Base-by-base conservation (phyloP, 129 eudicot genomes). In the Scalesia atractyloides region DNA sequence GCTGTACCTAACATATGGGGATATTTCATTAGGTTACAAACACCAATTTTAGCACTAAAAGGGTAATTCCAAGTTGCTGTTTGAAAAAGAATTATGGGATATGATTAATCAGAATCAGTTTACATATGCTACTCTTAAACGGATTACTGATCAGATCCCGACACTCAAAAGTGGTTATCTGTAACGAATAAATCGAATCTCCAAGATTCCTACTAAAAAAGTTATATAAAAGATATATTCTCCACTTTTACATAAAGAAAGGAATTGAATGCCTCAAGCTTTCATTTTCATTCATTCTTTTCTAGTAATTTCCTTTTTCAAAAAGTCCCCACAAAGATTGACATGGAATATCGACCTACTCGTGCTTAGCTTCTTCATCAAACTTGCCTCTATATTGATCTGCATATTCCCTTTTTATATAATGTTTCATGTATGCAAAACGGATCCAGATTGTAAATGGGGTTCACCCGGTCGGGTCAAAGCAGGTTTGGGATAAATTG, bases 201-300 rank as follows among this genome's bases (percentile, higher is more conserved):
- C 43, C 67, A 71, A 78, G 76, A 52, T 77, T 70, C 66, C 47
- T 51, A 69, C 57, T 73, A 63, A 58, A 78, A 79, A 76, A 49
- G 73, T 72, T 56, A 2, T 67, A 49, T 18, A 62, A 63, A 67
- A 58, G 80, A 70, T 62, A 83, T 70, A 84, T 84, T 79, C 88
- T 73, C 72, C 67, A 73, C 88, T 84, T 80, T 73, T 52, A 26
- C 44, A 73, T 72, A 76, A 80, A 68, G 82, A 19, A 48, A 67
- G 65, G 87, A 60, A 80, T 76, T 67, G 72, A 76, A 76, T 80
- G 53, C 85, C 77, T 84, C 67, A 56, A 76, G 51, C 73, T 80
- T 76, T 77, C 81, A 57, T 82, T 72, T 46, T 76, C 74, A 68
- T 71, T 56, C 63, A 37, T 58, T 73, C 56, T 52, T 69, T 69